A percentile compares a stretch with the other conserved stretches of the same genome.
Evolutionary conservation across 495 filamentous ascomycete species (phyloP).

Genomic region (Usnea hakonensis): DNA sequence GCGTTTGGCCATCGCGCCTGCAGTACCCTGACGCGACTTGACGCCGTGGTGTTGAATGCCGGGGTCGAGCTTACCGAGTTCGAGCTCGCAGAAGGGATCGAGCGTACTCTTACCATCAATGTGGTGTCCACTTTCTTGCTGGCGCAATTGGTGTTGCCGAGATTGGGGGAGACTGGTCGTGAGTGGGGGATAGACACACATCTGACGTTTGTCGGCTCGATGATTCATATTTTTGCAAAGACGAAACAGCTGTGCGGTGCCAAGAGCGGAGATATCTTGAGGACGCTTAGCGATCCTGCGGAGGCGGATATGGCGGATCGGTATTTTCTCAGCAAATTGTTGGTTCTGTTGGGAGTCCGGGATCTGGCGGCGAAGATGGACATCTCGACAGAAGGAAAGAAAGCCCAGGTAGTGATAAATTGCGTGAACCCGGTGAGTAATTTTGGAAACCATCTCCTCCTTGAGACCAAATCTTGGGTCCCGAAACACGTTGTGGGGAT

Average conservation of each 20-base stretch:
- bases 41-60: constrained; percentile 30
- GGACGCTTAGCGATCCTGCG: constrained; percentile 17
- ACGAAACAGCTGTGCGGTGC: constrained; percentile 15
- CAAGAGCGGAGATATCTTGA: constrained; percentile 27
- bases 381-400: background rate
- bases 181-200: constrained; percentile 9
- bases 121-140: constrained; percentile 36
- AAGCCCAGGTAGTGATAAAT: constrained; percentile 28
- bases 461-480: no score
- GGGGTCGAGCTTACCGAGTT: constrained; percentile 19
- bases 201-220: constrained; percentile 22
- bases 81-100: constrained; percentile 25
- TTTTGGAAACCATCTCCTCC: no score
- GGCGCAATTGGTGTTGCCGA: constrained; percentile 19
- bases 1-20: constrained; percentile 33
- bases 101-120: constrained; percentile 35
- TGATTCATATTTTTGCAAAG: constrained; percentile 22
- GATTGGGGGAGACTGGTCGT: constrained; percentile 14
- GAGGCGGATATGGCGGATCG: constrained; percentile 10
- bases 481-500: no score
- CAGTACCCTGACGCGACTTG: constrained; percentile 22
- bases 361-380: background rate
- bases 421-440: constrained; percentile 29
- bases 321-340: constrained; percentile 10
- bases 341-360: background rate